Base-by-base conservation (phyloP, 2,329 filamentous ascomycete genomes). In the Pleomassaria siparia region DNA sequence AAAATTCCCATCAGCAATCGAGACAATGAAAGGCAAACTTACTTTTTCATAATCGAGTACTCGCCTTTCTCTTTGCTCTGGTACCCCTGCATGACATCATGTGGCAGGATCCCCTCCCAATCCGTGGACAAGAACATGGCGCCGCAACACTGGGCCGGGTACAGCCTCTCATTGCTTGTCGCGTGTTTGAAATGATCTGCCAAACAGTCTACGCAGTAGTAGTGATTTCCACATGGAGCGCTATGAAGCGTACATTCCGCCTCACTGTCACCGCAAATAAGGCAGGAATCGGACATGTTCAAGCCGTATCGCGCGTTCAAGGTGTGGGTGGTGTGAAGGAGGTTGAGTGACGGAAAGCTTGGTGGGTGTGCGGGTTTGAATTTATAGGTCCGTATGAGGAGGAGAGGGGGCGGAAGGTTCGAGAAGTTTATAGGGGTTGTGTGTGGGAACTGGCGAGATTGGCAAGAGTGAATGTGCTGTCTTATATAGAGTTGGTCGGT, bases 121-220 rank as follows among this genome's bases (percentile, higher is more conserved):
- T 60, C 47, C 2, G 66, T 52, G 6, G 59, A 24, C 16, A 69
- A 51, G 8, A 63, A 48, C 9, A 44, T 24, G 56, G 44, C 2
- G 30, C 45, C 20, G 49, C 66, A 69, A 51, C 66, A 69, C 29
- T 53, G 53, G 8, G 64, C 62, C 6, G 63, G 64, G 36, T 60
- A 69, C 1, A 63, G 43, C 28, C 52, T 59, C 46, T 69, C 64
- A 40, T 58, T 56, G 3, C 56, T 44, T 1, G 57, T 57, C 2
- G 64, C 66, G n/a, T 55, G 52, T 26, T 53, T 36, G 44, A 67
- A 67, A 42, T 53, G 59, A 18, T 49, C 48, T 2, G 43, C 44
- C 10, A 67, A 33, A 40, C 61, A 60, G 25, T 59, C 54, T 9
- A 42, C 40, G 45, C 64, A 68, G 11, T 62, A 50, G 54, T 51